Conservation (phyloP, 2,329 filamentous ascomycete species). For the Pseudocercospora ulei region DNA sequence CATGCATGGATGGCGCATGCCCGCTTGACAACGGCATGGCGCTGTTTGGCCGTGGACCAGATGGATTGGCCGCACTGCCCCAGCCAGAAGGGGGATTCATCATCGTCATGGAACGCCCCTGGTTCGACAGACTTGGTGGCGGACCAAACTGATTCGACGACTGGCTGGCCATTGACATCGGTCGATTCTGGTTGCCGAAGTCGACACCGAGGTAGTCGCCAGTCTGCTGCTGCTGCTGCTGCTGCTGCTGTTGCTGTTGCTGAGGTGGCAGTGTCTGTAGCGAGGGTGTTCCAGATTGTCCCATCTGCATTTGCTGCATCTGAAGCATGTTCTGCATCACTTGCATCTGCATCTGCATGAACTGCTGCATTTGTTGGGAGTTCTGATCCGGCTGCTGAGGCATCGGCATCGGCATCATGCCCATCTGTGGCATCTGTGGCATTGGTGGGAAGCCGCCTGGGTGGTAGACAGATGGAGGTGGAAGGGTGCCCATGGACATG, state of each 20-base stretch:
- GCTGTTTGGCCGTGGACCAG: slow-evolving; percentile 43
- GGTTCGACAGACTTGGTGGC: slow-evolving; percentile 25
- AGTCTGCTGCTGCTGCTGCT: slow-evolving; percentile 16
- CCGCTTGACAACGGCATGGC: slow-evolving; percentile 24
- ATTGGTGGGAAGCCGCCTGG: slow-evolving; percentile 25
- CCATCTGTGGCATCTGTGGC: slow-evolving; percentile 26
- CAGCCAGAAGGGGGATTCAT: slow-evolving; percentile 50
- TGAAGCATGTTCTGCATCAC: slow-evolving; percentile 36
- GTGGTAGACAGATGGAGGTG: slow-evolving; percentile 25
- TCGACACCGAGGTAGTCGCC: slow-evolving; percentile 26
- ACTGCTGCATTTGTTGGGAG: slow-evolving; percentile 33
- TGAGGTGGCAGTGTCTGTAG: slow-evolving; percentile 13
- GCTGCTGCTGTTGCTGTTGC: slow-evolving; percentile 17
- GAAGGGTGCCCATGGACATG: slow-evolving; percentile 32
- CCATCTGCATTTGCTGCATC: slow-evolving; percentile 33
- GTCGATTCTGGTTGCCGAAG: slow-evolving; percentile 22
- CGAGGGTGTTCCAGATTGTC: slow-evolving; percentile 12
- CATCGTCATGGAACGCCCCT: slow-evolving; percentile 67
- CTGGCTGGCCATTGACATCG: slow-evolving; percentile 42
- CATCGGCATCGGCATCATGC: slow-evolving; percentile 24
- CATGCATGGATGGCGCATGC: slow-evolving; percentile 34
- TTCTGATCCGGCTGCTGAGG: slow-evolving; percentile 21
- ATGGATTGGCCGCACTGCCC: slow-evolving; percentile 20
- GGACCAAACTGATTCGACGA: slow-evolving; percentile 21
- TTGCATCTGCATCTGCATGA: slow-evolving; percentile 37